Conservation (phyloP, 176 grass and related monocot species). For the Triticum dicoccoides region DNA sequence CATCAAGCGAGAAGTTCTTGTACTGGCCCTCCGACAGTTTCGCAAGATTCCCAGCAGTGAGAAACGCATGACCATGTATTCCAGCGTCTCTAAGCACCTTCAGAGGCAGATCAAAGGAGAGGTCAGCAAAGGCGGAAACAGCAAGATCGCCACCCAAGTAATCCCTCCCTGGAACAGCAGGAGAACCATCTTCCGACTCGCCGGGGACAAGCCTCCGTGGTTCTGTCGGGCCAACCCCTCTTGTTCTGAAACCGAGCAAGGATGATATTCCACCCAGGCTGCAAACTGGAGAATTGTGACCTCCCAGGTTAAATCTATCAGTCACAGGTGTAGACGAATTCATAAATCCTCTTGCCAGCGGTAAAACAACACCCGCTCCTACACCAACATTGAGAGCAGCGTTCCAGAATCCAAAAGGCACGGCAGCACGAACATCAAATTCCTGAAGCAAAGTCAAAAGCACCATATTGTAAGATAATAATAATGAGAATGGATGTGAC, state of each 20-base stretch:
- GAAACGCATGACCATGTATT: constrained; percentile 78
- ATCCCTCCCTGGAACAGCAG: constrained; percentile 43
- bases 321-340: constrained; percentile 55
- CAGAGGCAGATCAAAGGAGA: constrained; percentile 83
- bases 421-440: constrained; percentile 71
- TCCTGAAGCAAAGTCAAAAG: constrained; percentile 51
- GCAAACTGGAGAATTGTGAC: constrained; percentile 75
- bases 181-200: constrained; percentile 29
- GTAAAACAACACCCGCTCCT: constrained; percentile 72
- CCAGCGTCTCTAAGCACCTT: constrained; percentile 76
- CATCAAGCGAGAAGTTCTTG: constrained; percentile 55
- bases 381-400: constrained; percentile 75
- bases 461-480: constrained; percentile 4
- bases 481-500: not conserved
- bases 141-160: constrained; percentile 74
- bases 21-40: constrained; percentile 63
- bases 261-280: constrained; percentile 63
- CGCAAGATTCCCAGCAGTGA: constrained; percentile 64
- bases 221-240: constrained; percentile 71
- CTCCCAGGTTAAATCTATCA: constrained; percentile 80
- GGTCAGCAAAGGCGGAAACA: constrained; percentile 85
- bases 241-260: constrained; percentile 75
- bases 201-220: constrained; percentile 48
- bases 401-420: constrained; percentile 80
- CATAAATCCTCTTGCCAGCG: constrained; percentile 68